These are phyloP conservation scores for Quercus lobata DNA, from an alignment of 331 rosid species.

Conservation along the genomic window DNA sequence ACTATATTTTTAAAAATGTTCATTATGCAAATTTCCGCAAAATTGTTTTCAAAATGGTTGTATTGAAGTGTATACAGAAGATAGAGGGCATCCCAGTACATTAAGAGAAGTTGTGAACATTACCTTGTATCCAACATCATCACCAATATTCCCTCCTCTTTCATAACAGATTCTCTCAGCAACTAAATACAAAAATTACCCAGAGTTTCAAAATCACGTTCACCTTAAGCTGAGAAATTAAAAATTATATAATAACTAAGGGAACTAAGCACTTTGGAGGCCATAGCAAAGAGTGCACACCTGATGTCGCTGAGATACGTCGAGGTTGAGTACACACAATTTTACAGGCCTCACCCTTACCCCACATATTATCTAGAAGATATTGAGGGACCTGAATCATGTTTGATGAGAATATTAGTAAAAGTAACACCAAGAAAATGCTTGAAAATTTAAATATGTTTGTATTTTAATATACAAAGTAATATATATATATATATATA, in stretches of 20 bases:
- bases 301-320: conserved; percentile 89
- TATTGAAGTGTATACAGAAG: background rate
- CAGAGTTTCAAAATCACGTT: conserved; percentile 6
- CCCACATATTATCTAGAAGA: conserved; percentile 86
- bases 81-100: background rate
- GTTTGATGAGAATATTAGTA: conserved; percentile 16
- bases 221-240: conserved; percentile 1
- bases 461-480: conserved; percentile 1
- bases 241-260: background rate
- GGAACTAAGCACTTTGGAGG: background rate
- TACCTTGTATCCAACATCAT: conserved; percentile 93
- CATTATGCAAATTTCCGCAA: background rate
- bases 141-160: conserved; percentile 78
- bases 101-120: conserved; percentile 21
- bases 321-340: conserved; percentile 95
- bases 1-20: too few species aligned
- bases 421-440: conserved; percentile 1
- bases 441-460: conserved; percentile 1
- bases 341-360: conserved; percentile 78
- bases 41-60: background rate
- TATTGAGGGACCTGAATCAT: conserved; percentile 85
- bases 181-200: conserved; percentile 43
- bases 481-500: background rate
- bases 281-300: conserved; percentile 32
- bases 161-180: conserved; percentile 87